These are phyloP conservation scores for Amaranthus hypochondriacus DNA, from an alignment of 148 eudicot genomes.

Conservation along the genomic window DNA sequence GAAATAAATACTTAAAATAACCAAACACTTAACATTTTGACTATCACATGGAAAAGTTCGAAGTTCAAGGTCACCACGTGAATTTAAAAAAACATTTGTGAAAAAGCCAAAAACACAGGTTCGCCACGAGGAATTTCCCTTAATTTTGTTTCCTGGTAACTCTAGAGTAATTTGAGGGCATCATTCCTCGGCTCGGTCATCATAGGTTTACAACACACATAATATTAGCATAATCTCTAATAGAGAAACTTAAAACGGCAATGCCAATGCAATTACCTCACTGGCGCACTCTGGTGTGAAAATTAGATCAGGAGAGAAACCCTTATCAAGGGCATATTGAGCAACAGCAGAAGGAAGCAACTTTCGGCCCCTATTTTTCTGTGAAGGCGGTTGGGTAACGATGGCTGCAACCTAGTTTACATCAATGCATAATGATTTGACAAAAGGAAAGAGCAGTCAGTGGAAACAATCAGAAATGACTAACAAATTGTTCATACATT, in stretches of 20 bases:
- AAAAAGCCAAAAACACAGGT: too few relatives aligned
- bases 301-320: conserved; percentile 78
- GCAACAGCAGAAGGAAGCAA: conserved; percentile 87
- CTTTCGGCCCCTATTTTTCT: conserved; percentile 70
- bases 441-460: neutral
- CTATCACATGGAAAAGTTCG: too few relatives aligned
- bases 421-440: neutral
- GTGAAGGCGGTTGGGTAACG: conserved; percentile 91
- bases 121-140: too few relatives aligned
- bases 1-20: too few relatives aligned
- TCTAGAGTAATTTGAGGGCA: neutral
- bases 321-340: conserved; percentile 77
- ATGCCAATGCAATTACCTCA: conserved; percentile 52
- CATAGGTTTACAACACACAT: neutral
- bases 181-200: neutral
- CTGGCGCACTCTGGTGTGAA: conserved; percentile 71
- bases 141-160: neutral
- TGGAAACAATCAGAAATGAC: neutral
- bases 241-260: neutral
- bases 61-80: too few relatives aligned
- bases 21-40: too few relatives aligned
- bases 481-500: neutral
- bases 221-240: neutral
- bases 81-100: too few relatives aligned
- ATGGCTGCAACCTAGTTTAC: conserved; percentile 68